Conservation (phyloP, 805 yeast genomes). For the Yamadazyma sp. region DNA sequence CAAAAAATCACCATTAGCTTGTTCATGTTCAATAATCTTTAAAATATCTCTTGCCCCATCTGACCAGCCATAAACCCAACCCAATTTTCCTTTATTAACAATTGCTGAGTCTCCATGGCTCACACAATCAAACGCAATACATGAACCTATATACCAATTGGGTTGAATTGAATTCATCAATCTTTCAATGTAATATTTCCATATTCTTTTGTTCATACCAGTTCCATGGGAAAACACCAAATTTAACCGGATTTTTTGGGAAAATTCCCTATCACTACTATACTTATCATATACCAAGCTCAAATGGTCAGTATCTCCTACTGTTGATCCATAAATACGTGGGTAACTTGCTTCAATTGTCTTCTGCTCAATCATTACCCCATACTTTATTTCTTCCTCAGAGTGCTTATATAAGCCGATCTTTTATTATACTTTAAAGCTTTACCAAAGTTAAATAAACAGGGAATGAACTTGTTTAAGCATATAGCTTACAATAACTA, state of each 20-base stretch:
- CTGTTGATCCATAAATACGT: conserved; percentile 39
- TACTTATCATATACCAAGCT: conserved; percentile 49
- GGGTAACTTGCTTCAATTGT: conserved; percentile 29
- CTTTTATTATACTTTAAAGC: too few species aligned
- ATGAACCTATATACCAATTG: conserved; percentile 40
- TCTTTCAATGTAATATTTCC: conserved; percentile 54
- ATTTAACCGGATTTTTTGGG: conserved; percentile 35
- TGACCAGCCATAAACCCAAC: conserved; percentile 56
- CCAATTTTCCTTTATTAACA: conserved; percentile 52
- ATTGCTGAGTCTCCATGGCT: conserved; percentile 70
- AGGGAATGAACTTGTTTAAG: too few species aligned
- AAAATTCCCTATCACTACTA: conserved; percentile 14
- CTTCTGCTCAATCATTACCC: conserved; percentile 19
- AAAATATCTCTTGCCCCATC: conserved; percentile 64
- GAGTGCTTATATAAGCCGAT: too few species aligned
- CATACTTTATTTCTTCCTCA: too few species aligned
- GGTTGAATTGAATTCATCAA: conserved; percentile 33
- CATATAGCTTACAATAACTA: too few species aligned
- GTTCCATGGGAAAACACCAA: conserved; percentile 59
- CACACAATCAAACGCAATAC: conserved; percentile 56
- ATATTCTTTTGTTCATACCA: conserved; percentile 63
- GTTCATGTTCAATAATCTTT: conserved; percentile 42
- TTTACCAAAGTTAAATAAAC: too few species aligned
- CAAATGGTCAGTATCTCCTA: conserved; percentile 40
- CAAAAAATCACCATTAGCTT: conserved; percentile 24